Base-by-base conservation (phyloP, 495 filamentous ascomycete genomes). In the Penicillium silybi region DNA sequence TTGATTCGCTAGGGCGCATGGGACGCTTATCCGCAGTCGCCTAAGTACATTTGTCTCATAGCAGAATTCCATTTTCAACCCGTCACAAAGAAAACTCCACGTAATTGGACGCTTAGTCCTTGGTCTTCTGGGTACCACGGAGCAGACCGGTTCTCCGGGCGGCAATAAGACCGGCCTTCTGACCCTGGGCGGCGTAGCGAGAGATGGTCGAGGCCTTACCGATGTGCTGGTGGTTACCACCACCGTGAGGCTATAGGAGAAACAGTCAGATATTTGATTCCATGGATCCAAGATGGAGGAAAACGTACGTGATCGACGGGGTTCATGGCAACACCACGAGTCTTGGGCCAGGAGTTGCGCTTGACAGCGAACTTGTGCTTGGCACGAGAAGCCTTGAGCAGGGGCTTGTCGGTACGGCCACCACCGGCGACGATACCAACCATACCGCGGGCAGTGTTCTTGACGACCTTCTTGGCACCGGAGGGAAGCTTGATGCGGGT, bases 281-380 rank as follows among this genome's bases (percentile, higher is more conserved):
- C 20, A 53, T 19, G 27, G 17, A 16, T n/a, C n/a, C 13, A n/a
- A 1, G 17, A 40, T 2, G 20, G 6, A 5, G 53, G 35, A 49
- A 48, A 56, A 50, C 83, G 78, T 83, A 86, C 83, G 87, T 97
- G 93, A 80, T 98, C 93, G 64, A 98, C 93, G 59, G 93, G 93
- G 80, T 99, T 99, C 93, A 99, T 99, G 75, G 93, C 93, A 83
- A 99, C 93, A 95, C 93, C 93, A 90, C 93, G 92, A 84, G 93
- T 99, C 88, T 95, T 97, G 74, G 95, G 93, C 93, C 95, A 97
- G 67, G 83, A 89, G 89, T 97, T 97, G 71, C 95, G 88, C 90
- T 99, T 99, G 80, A 95, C 93, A 60, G 89, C 90, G 81, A 95
- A 97, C 88, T 98, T 97, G 74, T 96, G 90, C 88, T 93, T 96